Base-by-base conservation (phyloP, 805 yeast species). In the Yamadazyma philogaea region DNA sequence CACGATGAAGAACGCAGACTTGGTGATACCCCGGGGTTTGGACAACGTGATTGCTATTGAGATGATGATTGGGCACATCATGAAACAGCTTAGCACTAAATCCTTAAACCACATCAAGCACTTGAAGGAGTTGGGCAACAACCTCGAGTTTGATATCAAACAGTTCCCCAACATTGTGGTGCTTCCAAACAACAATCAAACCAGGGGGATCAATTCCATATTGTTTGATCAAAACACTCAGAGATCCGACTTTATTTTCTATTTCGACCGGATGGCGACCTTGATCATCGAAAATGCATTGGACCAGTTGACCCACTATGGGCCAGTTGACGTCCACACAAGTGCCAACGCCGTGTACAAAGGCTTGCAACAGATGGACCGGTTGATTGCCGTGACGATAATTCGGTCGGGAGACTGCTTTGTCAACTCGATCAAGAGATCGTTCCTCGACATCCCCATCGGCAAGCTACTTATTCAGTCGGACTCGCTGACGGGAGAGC, bases 381-480 rank as follows among this genome's bases (percentile, higher is more conserved):
- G 74, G 10, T 66, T 85, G 7, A 68, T 84, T 21, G 93, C 93
- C 0, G 85, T 88, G 5, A 84, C 84, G 48, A 78, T 90, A 32
- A 82, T 90, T 22, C 74, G 96, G 49, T 89, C 96, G 0, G 99
- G 99, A 4, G 97, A 89, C 59, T 87, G 96, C 56, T 90, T 90
- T 55, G 82, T 86, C 78, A 77, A 75, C 22, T 83, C 96, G 0
- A 68, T 91, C 30, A 78, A 85, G 46, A 81, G 81, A 50, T 78
- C 90, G 0, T 70, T 88, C 19, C 91, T 96, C 1, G 87, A 82
- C 39, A 81, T 87, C 10, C 74, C 79, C 8, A 73, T 88, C 27
- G 98, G 99, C 0, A 87, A 90, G 56, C 60, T 91, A 18, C 68
- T 91, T 36, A 89, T 91, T 53, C 96, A 89, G 62, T 82, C 95